Base-by-base conservation (phyloP, 768 basidiomycete genomes). In the Tylopilus subfusipes region DNA sequence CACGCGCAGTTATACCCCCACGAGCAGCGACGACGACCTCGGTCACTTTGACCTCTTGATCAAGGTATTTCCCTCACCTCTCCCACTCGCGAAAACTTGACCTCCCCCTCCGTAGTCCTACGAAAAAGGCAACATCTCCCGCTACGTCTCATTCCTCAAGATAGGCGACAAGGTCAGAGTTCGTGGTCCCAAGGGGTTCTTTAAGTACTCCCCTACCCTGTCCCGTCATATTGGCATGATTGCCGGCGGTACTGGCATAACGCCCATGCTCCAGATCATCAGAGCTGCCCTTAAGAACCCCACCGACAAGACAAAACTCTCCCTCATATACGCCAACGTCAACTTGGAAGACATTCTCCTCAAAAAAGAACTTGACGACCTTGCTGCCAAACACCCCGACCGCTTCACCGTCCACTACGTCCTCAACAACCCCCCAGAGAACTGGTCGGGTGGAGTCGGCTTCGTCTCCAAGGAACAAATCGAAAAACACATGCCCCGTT, bases 231-330 rank as follows among this genome's bases (percentile, higher is more conserved):
- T 99, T 53, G 88, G 92, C 67, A 95, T 99, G 95, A 97, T 99
- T 64, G 94, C 95, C 16, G 97, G 97, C 45, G 97, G 97, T 34
- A 98, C 97, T 3, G 97, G 97, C 52, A 96, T 99, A 71, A 96
- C 97, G 0, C 97, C 97, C 66, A 98, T 98, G 96, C 86, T 97
- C 64, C 96, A 99, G 70, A 91, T 99, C 78, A 88, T 98, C 73
- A 88, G 90, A 57, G 90, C 95, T n/a, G 83, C 86, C 13, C 82
- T 98, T 68, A 87, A 89, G 72, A 93, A 94, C 72, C 85, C 91
- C n/a, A 68, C 74, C 42, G 97, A 99, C 79, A 76, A 68, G 57
- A 98, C 96, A 38, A 82, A 78, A 61, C 72, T 98, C 65, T 82
- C 80, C 60, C 83, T 99, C 66, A 91, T 99, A 68, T 98, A 98